A percentile compares a stretch with the other conserved stretches of the same genome.
phyloP scores from a whole-genome alignment of 208 protist genomes.

The Perkinsela sp. region DNA sequence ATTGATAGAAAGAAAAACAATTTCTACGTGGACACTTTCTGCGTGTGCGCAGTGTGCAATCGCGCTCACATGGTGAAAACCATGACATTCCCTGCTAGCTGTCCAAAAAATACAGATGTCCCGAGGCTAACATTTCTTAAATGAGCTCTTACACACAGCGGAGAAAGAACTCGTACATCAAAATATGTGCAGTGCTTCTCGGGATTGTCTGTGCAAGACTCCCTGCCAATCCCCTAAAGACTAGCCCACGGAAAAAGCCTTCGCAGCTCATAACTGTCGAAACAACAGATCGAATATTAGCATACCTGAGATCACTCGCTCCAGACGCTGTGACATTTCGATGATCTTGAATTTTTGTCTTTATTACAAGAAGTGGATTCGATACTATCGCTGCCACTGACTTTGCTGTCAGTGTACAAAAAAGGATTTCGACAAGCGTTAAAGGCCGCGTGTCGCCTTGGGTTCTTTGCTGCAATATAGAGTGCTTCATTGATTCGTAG shows the following conservation, averaged over 20 bases:
- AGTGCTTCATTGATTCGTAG: conserved; percentile 35
- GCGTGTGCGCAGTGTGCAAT: no score
- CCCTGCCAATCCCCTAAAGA: conserved; percentile 32
- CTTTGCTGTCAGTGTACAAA: conserved; percentile 29
- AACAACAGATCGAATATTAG: conserved; percentile 18
- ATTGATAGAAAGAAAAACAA: no score
- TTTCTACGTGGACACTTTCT: no score
- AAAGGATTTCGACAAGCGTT: conserved; percentile 14
- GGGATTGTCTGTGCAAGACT: conserved; percentile 32
- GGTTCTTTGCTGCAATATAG: conserved; percentile 4
- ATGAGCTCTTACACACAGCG: no score
- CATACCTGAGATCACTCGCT: conserved; percentile 30
- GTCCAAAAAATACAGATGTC: no score
- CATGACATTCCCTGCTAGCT: no score
- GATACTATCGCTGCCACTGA: conserved; percentile 13
- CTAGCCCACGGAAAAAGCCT: conserved; percentile 11
- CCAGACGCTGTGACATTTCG: conserved; percentile 10
- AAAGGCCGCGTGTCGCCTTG: conserved; percentile 7
- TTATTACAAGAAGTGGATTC: conserved; percentile 34
- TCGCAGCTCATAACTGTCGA: conserved; percentile 11
- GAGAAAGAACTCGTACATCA: conserved; percentile 46
- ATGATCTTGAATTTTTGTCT: conserved; percentile 51
- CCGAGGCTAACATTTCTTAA: no score
- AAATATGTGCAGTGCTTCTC: conserved; percentile 25
- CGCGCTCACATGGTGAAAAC: no score